These are phyloP conservation scores for Debaryomycetaceae sp. DNA, from an alignment of 1,139 yeast species.

Conservation along the genomic window DNA sequence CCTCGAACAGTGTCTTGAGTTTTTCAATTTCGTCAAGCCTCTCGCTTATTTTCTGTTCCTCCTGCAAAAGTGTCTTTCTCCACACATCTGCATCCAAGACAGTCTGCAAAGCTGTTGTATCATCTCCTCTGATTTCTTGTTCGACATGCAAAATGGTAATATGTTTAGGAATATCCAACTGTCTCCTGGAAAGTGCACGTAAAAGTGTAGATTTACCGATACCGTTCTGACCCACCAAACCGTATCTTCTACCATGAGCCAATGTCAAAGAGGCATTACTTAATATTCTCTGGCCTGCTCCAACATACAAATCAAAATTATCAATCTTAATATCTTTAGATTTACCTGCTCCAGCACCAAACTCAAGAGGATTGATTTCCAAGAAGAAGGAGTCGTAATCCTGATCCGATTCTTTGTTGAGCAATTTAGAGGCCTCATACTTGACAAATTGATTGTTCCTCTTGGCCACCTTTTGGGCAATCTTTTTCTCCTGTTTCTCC, in stretches of 20 bases:
- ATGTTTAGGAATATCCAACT: constrained; percentile 88
- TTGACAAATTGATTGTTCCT: constrained; percentile 82
- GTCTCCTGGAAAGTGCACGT: constrained; percentile 90
- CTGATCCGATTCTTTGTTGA: constrained; percentile 58
- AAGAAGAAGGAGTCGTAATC: constrained; percentile 94
- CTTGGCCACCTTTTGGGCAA: constrained; percentile 94
- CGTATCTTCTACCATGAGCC: constrained; percentile 91
- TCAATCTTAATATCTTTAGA: constrained; percentile 93
- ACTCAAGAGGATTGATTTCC: constrained; percentile 90
- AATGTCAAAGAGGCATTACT: constrained; percentile 84
- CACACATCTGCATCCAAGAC: constrained; percentile 98
- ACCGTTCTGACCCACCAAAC: constrained; percentile 98
- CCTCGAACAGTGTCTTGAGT: constrained; percentile 70
- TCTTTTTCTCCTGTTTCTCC: constrained; percentile 95
- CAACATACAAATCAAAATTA: constrained; percentile 88
- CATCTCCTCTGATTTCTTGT: constrained; percentile 95
- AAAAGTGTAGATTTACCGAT: constrained; percentile 95
- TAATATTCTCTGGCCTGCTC: constrained; percentile 90
- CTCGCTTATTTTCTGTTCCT: constrained; percentile 70
- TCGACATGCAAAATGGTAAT: constrained; percentile 95
- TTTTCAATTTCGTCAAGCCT: constrained; percentile 72
- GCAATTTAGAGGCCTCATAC: constrained; percentile 89
- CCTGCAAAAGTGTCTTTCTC: constrained; percentile 84
- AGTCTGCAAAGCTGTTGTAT: constrained; percentile 82
- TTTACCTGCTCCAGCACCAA: constrained; percentile 88